Conservation (phyloP, 1,284 basidiomycete genomes). For the Fistulinella cinereoalba region DNA sequence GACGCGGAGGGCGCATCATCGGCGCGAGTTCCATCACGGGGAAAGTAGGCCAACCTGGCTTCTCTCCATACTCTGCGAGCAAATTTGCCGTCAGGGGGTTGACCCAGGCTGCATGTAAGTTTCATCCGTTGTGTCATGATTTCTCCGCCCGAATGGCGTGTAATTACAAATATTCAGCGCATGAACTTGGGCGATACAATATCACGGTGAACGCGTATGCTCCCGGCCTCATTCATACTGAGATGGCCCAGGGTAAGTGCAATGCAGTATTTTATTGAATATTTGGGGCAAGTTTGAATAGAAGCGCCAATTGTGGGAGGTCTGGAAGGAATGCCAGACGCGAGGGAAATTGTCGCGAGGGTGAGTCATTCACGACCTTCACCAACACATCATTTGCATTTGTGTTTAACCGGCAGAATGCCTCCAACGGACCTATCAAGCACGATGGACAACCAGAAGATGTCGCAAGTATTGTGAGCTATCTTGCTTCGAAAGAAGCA, state of each 20-base stretch:
- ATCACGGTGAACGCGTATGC: not conserved
- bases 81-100: conserved; percentile 34
- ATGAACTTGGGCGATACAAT: not conserved
- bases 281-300: not conserved
- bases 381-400: not conserved
- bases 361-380: no score
- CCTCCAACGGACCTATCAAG: conserved; percentile 5
- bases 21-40: conserved; percentile 31
- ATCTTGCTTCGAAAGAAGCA: conserved; percentile 25
- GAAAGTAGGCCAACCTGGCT: conserved; percentile 9
- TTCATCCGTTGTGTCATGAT: conserved; percentile 1
- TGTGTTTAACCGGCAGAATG: not conserved
- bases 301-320: not conserved
- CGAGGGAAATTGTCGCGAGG: not conserved
- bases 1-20: conserved; percentile 38
- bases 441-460: conserved; percentile 21
- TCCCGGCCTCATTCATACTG: not conserved
- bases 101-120: conserved; percentile 27
- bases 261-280: no score
- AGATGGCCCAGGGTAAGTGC: not conserved
- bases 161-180: not conserved
- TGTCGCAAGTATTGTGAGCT: conserved; percentile 25
- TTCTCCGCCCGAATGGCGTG: not conserved
- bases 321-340: not conserved
- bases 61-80: conserved; percentile 23